Conservation (phyloP, 2,329 filamentous ascomycete species). For the Ophiostoma triangulosporum region DNA sequence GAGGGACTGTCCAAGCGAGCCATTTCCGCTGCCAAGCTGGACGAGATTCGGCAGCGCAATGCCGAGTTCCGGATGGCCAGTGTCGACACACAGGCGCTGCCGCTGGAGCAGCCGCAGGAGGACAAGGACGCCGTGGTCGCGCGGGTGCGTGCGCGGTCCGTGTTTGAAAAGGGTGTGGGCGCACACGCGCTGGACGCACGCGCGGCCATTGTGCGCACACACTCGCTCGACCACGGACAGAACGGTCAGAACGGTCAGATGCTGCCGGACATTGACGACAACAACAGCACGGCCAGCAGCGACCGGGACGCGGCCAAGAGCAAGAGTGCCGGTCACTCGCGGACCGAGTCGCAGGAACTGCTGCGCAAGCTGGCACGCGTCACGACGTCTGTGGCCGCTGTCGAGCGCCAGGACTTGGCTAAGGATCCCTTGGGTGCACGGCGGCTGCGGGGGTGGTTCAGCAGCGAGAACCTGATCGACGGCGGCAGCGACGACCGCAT, state of each 20-base stretch:
- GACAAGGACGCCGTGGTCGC: background rate
- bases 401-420: slow-evolving; percentile 1
- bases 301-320: background rate
- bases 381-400: slow-evolving; percentile 6
- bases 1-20: slow-evolving; percentile 31
- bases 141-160: background rate
- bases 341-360: slow-evolving; percentile 33
- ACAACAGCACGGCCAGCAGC: slow-evolving; percentile 10
- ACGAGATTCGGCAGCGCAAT: slow-evolving; percentile 39
- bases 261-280: background rate
- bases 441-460: background rate
- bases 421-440: background rate
- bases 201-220: slow-evolving; percentile 19
- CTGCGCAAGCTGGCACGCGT: slow-evolving; percentile 35
- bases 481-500: background rate
- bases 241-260: too few relatives aligned
- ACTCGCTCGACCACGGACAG: slow-evolving; percentile 7
- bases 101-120: slow-evolving; percentile 15
- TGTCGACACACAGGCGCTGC: slow-evolving; percentile 21
- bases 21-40: slow-evolving; percentile 35
- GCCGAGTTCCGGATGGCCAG: slow-evolving; percentile 19
- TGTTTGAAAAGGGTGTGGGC: slow-evolving; percentile 13
- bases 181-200: slow-evolving; percentile 15
- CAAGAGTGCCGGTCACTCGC: slow-evolving; percentile 12
- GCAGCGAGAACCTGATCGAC: slow-evolving; percentile 1